Percentiles rank a stretch among this genome's conserved stretches.
Evolutionary conservation across 805 yeast genomes (phyloP).

Genomic region (Candida maltosa): DNA sequence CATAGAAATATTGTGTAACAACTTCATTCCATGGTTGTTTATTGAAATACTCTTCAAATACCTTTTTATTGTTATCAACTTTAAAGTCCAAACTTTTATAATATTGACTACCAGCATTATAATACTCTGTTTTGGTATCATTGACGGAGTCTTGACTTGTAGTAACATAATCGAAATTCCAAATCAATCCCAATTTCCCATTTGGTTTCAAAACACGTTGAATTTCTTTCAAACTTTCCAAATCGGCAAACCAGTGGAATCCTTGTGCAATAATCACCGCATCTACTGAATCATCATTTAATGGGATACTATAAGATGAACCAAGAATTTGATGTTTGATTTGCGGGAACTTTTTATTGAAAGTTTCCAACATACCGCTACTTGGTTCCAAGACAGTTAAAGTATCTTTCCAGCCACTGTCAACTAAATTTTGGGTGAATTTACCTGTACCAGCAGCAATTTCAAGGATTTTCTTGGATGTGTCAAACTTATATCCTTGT

Average conservation of each 20-base stretch:
- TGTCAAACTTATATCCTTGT: constrained; percentile 10
- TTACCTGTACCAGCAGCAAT: constrained; percentile 66
- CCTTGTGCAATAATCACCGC: constrained; percentile 57
- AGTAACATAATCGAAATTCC: constrained; percentile 50
- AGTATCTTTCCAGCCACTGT: constrained; percentile 34
- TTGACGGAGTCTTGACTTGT: constrained; percentile 8
- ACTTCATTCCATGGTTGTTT: constrained; percentile 35
- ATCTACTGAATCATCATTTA: constrained; percentile 43
- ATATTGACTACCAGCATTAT: constrained; percentile 8
- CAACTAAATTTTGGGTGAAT: constrained; percentile 46
- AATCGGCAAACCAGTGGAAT: constrained; percentile 65
- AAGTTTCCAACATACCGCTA: constrained; percentile 51
- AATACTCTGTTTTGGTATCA: constrained; percentile 3
- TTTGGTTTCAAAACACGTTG: constrained; percentile 44
- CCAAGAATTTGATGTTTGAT: constrained; percentile 30
- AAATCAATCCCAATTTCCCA: constrained; percentile 52
- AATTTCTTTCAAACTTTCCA: constrained; percentile 45
- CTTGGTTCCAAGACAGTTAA: constrained; percentile 54
- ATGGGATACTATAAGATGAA: constrained; percentile 46
- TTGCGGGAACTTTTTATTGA: constrained; percentile 44
- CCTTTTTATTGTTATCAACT: constrained; percentile 5
- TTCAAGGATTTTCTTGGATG: constrained; percentile 37
- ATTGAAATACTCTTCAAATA: constrained; percentile 12
- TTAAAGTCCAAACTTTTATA: constrained; percentile 6
- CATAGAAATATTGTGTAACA: constrained; percentile 30